These are phyloP conservation scores for Solanum pinnatisectum DNA, from an alignment of 257 asterid species.

Conservation along the genomic window DNA sequence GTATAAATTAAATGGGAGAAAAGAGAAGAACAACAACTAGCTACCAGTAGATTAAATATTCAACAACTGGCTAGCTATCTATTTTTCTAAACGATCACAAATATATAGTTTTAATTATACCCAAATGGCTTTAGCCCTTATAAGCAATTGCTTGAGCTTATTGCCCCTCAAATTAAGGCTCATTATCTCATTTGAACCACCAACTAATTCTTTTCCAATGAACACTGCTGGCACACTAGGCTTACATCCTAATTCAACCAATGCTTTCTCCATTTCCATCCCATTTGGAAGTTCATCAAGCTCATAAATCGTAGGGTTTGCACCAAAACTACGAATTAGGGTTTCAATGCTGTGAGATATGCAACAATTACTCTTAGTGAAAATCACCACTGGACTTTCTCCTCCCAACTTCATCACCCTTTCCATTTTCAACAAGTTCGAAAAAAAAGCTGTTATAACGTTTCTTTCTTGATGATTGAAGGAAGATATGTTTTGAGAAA, in stretches of 20 bases:
- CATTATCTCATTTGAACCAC: conserved; percentile 59
- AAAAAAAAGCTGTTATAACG: neutral
- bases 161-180: conserved; percentile 42
- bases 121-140: conserved; percentile 57
- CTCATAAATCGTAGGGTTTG: conserved; percentile 33
- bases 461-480: neutral
- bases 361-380: conserved; percentile 56
- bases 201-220: conserved; percentile 37
- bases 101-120: conserved; percentile 15
- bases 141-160: conserved; percentile 44
- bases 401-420: conserved; percentile 29
- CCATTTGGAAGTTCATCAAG: conserved; percentile 34
- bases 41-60: neutral
- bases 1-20: neutral
- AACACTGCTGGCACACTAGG: conserved; percentile 59
- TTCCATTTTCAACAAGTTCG: conserved; percentile 18
- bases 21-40: neutral
- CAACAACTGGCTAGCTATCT: neutral
- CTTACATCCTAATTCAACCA: conserved; percentile 37
- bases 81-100: neutral
- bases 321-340: conserved; percentile 47
- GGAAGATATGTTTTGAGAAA: neutral
- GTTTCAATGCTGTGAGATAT: conserved; percentile 35
- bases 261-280: conserved; percentile 34
- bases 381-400: conserved; percentile 42